These are phyloP conservation scores for Sophora flavescens DNA, from an alignment of 306 rosid species.

Conservation along the genomic window DNA sequence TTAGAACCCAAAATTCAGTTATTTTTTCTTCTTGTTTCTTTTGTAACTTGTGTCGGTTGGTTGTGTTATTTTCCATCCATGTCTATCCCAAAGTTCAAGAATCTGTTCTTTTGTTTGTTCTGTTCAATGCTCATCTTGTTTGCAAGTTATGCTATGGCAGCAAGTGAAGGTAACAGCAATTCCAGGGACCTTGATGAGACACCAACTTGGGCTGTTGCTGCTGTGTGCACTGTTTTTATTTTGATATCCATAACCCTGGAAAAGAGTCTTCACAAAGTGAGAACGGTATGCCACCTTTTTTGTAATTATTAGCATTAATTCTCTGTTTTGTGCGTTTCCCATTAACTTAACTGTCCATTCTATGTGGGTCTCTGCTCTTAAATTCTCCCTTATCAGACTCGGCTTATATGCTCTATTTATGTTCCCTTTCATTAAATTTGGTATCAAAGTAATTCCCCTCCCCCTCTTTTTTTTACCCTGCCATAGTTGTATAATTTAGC, in stretches of 20 bases:
- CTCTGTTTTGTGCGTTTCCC: slow-evolving; percentile 27
- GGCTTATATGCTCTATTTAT: not conserved
- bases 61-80: not conserved
- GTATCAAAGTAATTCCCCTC: not conserved
- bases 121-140: slow-evolving; percentile 24
- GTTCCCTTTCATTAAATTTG: slow-evolving; percentile 4
- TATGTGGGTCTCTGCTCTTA: not conserved
- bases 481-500: not conserved
- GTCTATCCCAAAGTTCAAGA: slow-evolving; percentile 19
- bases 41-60: not conserved
- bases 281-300: slow-evolving; percentile 53
- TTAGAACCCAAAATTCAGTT: slow-evolving; percentile 18
- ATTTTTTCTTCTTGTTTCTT: not conserved
- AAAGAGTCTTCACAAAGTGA: slow-evolving; percentile 73
- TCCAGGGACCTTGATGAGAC: slow-evolving; percentile 75
- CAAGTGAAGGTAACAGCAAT: slow-evolving; percentile 36
- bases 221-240: slow-evolving; percentile 78
- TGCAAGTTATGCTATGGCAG: slow-evolving; percentile 62
- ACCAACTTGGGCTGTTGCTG: slow-evolving; percentile 96
- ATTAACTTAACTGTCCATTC: not conserved
- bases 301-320: not conserved
- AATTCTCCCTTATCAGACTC: not conserved
- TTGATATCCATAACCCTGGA: slow-evolving; percentile 71
- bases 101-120: not conserved
- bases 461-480: not conserved